Evolutionary conservation across 352 stramenopile species (phyloP).

Genomic region (Phytophthora citrophthora): DNA sequence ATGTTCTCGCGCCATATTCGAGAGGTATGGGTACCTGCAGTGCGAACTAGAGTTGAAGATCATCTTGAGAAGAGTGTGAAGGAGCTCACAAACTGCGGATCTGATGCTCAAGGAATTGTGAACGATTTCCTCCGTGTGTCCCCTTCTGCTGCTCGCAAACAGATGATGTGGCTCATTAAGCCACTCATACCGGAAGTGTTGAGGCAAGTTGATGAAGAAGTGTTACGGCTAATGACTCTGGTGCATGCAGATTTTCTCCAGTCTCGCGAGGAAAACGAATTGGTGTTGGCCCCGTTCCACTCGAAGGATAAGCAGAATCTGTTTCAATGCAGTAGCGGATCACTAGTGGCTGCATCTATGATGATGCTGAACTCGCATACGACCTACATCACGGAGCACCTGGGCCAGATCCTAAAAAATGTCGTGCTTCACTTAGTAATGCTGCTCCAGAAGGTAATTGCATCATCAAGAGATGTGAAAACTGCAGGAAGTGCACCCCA

Average conservation of each 20-base stretch:
- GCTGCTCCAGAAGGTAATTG: conserved; percentile 28
- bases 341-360: conserved; percentile 25
- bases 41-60: conserved; percentile 11
- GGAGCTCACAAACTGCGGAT: conserved; percentile 16
- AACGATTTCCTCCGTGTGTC: conserved; percentile 22
- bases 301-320: conserved; percentile 5
- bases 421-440: conserved; percentile 27
- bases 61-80: background rate
- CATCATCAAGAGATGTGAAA: background rate
- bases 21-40: conserved; percentile 33
- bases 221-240: conserved; percentile 15
- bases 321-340: conserved; percentile 1
- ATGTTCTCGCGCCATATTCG: conserved; percentile 44
- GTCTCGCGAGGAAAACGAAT: conserved; percentile 28
- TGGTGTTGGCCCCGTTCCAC: conserved; percentile 25
- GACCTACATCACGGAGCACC: conserved; percentile 20
- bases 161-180: conserved; percentile 22
- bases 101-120: conserved; percentile 26
- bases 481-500: background rate
- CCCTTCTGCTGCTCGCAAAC: conserved; percentile 10
- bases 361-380: conserved; percentile 24
- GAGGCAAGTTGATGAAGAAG: conserved; percentile 22
- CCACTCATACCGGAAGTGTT: conserved; percentile 26
- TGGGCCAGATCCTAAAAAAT: conserved; percentile 38
- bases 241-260: conserved; percentile 30